Evolutionary conservation across 2,329 filamentous ascomycete genomes (phyloP), one percentile per base, ranked within the genome.

Genomic region (Aspergillus pseudoviridinutans): DNA sequence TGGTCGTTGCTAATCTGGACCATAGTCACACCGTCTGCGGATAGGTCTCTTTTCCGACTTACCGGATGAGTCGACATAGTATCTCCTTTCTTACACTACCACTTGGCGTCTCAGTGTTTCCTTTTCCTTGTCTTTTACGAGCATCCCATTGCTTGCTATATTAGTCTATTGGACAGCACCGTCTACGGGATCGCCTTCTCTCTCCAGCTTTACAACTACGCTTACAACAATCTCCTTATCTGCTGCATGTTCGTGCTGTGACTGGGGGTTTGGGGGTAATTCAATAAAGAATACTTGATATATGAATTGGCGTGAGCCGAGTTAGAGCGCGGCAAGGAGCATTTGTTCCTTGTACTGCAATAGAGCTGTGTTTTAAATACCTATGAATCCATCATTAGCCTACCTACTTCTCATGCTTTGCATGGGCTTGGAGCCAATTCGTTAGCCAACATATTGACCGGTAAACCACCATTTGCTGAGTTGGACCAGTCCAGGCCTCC

Each of bases 1-100:
- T 42, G 38, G 25, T 35, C 7, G 28, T 58, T 54, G 59, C 68
- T 70, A 64, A 77, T 74, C 55, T 69, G 61, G n/a, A 42, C 29
- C 55, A 61, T 74, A 91, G 88, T 90, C 87, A 74, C 88, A 91
- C 76, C 87, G 88, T 59, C 87, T 91, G 82, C 84, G 88, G 68
- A 87, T 91, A 72, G 87, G 88, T 54, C 78, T 91, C 59, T 90
- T 91, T 72, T 89, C 87, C 58, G 86, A 86, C 35, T 76, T 84
- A 60, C 85, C 86, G 49, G 87, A 90, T 66, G 87, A 89, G 55
- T 76, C 69, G 67, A 73, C 68, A 61, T 58, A 51, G 49, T 60
- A 54, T 55, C 55, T 60, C 55, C 54, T 56, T 59, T 54, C 49
- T 22, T 57, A 42, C 56, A 50, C 29, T 50, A 49, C 58, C 50